Percentiles rank a stretch among this genome's conserved stretches.
These are phyloP conservation scores for Talaromyces verruculosus DNA, from an alignment of 2,329 filamentous ascomycete species.

Conservation along the genomic window DNA sequence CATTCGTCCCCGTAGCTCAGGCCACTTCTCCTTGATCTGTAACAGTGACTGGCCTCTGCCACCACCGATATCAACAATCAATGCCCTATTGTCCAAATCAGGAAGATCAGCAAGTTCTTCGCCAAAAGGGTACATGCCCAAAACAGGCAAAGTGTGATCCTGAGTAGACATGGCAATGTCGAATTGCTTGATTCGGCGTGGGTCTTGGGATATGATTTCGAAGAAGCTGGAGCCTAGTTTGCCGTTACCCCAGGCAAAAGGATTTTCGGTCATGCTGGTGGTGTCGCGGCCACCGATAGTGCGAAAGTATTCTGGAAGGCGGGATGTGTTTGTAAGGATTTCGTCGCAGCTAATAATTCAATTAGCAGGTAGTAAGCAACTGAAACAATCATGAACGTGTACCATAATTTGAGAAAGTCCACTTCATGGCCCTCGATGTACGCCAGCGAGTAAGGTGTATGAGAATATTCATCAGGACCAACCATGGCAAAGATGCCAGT, in stretches of 20 bases:
- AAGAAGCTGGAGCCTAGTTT: slow-evolving; percentile 32
- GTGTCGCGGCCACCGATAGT: slow-evolving; percentile 32
- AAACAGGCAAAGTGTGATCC: slow-evolving; percentile 25
- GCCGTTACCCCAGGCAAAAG: slow-evolving; percentile 32
- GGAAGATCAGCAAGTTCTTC: slow-evolving; percentile 21
- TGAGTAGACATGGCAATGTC: slow-evolving; percentile 29
- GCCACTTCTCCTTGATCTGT: slow-evolving; percentile 34
- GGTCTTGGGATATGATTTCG: slow-evolving; percentile 31
- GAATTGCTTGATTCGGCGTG: slow-evolving; percentile 28
- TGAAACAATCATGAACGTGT: neutral
- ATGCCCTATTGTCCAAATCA: slow-evolving; percentile 23
- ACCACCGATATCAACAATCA: slow-evolving; percentile 47
- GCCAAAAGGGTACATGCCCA: slow-evolving; percentile 26
- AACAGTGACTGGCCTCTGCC: slow-evolving; percentile 43
- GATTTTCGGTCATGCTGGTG: slow-evolving; percentile 28
- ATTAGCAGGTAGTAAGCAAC: neutral
- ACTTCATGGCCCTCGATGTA: slow-evolving; percentile 30
- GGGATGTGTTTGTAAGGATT: slow-evolving; percentile 16
- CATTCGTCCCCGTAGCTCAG: slow-evolving; percentile 35
- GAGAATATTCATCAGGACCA: slow-evolving; percentile 30
- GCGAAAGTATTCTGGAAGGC: slow-evolving; percentile 29
- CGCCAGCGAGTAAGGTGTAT: slow-evolving; percentile 31
- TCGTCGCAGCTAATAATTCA: slow-evolving; percentile 15
- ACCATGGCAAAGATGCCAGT: slow-evolving; percentile 32
- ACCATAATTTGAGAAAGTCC: slow-evolving; percentile 31